Evolutionary conservation across 805 yeast genomes (phyloP), one percentile per base, ranked within the genome.

Genomic region (Sugiyamaella lignohabitans): DNA sequence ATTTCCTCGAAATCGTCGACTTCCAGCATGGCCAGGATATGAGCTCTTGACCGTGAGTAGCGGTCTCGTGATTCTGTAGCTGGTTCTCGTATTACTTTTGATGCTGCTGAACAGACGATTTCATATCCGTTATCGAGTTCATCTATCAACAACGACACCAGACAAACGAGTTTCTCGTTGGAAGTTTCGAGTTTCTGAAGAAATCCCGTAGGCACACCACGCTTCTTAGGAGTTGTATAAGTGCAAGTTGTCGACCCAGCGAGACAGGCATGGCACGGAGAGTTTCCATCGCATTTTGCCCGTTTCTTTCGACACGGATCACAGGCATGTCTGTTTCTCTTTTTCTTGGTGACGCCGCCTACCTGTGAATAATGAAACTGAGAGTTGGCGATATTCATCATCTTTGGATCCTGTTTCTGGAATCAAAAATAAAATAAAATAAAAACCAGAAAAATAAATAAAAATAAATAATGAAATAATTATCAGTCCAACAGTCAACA

Each of bases 131-230:
- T 23, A n/a, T 48, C 50, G 14, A 42, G 11, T 10, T 47, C 4
- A 4, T 38, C 38, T 14, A 38, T 27, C 6, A 47, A 11, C 23
- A 47, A n/a, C 11, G 47, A 48, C 37, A 47, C 16, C 10, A 47
- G 21, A n/a, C 34, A n/a, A 39, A 47, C 29, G 16, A 47, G 40
- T 11, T 36, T 42, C 14, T 47, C 50, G 21, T 44, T 44, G 14
- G 47, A 43, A 18, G 22, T 18, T 18, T 47, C 49, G n/a, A 47
- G 43, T 29, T 47, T 47, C 39, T 47, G 50, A 16, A 47, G 24
- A 30, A 45, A 39, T n/a, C 50, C 50, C 4, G 50, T 23, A 2
- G 39, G 50, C 16, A 47, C 42, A 3, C 50, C 50, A 18, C 50
- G 38, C 43, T 47, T 47, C 32, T 38, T 43, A 6, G 46, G 50